Conservation (phyloP, 2,329 filamentous ascomycete genomes). For the Celoporthe dispersa region DNA sequence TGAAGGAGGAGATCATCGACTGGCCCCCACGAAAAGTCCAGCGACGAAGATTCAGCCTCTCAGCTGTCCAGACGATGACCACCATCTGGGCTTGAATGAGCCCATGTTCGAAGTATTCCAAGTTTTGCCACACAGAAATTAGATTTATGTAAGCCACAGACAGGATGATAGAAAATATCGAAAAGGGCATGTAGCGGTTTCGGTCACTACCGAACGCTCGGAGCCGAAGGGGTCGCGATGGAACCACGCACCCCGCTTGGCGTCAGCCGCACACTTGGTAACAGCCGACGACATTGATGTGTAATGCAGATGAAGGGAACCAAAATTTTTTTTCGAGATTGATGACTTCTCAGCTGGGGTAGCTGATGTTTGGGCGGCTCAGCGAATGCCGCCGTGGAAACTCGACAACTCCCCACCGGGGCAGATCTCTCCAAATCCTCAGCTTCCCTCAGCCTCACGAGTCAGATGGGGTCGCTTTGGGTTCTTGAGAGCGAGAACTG, state of each 20-base stretch:
- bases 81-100: neutral
- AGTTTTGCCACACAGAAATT: neutral
- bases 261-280: neutral
- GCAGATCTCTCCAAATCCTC: neutral
- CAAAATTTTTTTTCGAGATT: neutral
- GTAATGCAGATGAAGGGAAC: neutral
- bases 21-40: neutral
- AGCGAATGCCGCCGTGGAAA: neutral
- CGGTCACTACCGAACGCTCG: neutral
- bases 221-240: neutral
- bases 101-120: neutral
- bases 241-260: neutral
- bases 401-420: neutral
- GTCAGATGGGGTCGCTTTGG: neutral
- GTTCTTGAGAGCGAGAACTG: neutral
- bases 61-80: slow-evolving; percentile 8
- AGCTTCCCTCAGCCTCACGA: neutral
- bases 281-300: neutral
- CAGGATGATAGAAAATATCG: neutral
- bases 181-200: neutral
- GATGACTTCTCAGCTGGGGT: no score
- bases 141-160: neutral
- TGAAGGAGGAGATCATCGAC: neutral
- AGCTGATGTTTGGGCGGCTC: neutral
- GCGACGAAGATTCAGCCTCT: neutral